Conservation (phyloP, 352 stramenopile genomes). For the Phytophthora megakarya region DNA sequence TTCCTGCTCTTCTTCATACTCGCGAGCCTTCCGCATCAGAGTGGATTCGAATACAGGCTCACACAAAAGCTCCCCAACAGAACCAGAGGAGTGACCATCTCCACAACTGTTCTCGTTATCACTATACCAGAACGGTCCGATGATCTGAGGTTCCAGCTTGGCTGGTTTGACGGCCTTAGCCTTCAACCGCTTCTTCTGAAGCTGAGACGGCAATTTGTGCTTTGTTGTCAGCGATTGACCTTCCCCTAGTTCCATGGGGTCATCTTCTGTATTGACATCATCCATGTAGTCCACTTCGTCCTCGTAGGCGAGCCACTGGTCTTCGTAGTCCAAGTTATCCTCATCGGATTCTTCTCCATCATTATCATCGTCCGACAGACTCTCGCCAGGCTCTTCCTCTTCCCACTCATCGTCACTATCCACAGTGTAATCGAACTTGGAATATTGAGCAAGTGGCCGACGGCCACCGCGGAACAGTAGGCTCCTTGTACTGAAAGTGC, state of each 20-base stretch:
- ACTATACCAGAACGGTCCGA: constrained; percentile 55
- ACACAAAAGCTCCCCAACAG: constrained; percentile 38
- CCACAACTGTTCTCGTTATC: neutral
- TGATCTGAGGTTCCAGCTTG: constrained; percentile 68
- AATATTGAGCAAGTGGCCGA: constrained; percentile 63
- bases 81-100: constrained; percentile 26
- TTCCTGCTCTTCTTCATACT: constrained; percentile 49
- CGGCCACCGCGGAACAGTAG: constrained; percentile 64
- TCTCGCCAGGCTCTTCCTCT: constrained; percentile 87
- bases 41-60: constrained; percentile 51
- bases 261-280: constrained; percentile 37
- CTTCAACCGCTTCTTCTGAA: constrained; percentile 53
- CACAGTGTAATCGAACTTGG: constrained; percentile 75
- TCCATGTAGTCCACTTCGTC: constrained; percentile 89
- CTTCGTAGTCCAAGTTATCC: constrained; percentile 83
- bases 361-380: constrained; percentile 72
- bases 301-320: constrained; percentile 87
- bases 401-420: constrained; percentile 91
- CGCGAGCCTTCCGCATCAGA: constrained; percentile 50
- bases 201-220: constrained; percentile 60
- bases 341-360: constrained; percentile 81
- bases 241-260: constrained; percentile 22
- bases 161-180: constrained; percentile 68
- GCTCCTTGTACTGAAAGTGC: constrained; percentile 69
- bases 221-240: constrained; percentile 40